Base-by-base conservation (phyloP, 306 rosid genomes). In the Astragalus membranaceus region DNA sequence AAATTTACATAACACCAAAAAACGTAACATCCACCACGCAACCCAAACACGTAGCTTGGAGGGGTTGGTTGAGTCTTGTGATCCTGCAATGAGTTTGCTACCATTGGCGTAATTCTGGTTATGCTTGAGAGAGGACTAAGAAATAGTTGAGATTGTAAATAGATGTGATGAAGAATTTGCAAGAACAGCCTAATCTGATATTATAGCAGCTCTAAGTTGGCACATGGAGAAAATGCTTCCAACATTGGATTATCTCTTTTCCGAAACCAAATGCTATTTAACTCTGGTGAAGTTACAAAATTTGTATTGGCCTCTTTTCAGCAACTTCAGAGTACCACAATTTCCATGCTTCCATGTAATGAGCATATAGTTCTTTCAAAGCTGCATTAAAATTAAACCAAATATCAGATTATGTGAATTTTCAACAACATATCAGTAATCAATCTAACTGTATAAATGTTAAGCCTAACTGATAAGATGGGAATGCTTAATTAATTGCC, bases 311-410 rank as follows among this genome's bases (percentile, higher is more conserved):
- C 64, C 81, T 87, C 84, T 88, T 87, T 44, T 81, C 92, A 33
- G 88, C 84, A 16, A 91, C 86, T 84, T 88, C 95, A 0, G 88
- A 83, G 91, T 86, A 84, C 97, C 97, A 90, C 47, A 89, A 80
- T 60, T 79, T 84, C 92, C 96, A 90, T 63, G 99, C 97, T 70
- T 94, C 96, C 90, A 79, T 77, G 81, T 88, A 94, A 83, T 94
- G 97, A 12, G 94, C 74, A 80, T 85, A 91, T 23, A 94, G 88
- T 12, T 94, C 99, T 80, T 64, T 88, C 81, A 93, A 66, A 49
- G 90, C 98, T 90, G 88, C 82, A 78, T 64, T 43, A 65, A 15
- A 68, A 61, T 37, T 15, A 35, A 66, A 74, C 10, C 53, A 36
- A 37, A 14, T 55, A 14, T 32, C 64, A 30, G 23, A 64, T 74